A percentile compares a stretch with the other conserved stretches of the same genome.
Conservation (phyloP, 164 flowering plant genomes). For the Berberis thunbergii region DNA sequence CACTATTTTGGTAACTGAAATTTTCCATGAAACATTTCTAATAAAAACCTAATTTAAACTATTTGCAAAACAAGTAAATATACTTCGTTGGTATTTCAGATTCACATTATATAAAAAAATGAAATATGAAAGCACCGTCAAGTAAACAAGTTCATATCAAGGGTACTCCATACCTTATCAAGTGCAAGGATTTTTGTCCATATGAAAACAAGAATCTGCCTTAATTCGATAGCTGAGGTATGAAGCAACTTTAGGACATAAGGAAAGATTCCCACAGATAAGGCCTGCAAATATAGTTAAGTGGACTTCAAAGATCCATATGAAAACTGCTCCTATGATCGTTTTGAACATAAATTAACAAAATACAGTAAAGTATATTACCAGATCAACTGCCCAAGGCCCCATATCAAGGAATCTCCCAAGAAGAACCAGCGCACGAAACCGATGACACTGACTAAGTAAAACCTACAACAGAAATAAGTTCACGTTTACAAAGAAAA, state of each 20-base stretch:
- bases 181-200: slow-evolving; percentile 98
- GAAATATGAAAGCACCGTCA: too few relatives aligned
- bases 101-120: too few relatives aligned
- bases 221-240: slow-evolving; percentile 78
- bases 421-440: slow-evolving; percentile 88
- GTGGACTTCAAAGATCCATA: background rate
- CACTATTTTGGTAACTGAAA: too few relatives aligned
- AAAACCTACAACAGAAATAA: slow-evolving; percentile 45
- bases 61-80: too few relatives aligned
- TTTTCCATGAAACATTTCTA: too few relatives aligned
- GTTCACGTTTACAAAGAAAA: background rate
- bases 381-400: slow-evolving; percentile 98
- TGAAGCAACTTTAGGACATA: slow-evolving; percentile 88
- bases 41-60: too few relatives aligned
- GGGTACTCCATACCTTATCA: slow-evolving; percentile 60
- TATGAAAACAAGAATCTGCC: slow-evolving; percentile 94
- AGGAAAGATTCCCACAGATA: slow-evolving; percentile 97
- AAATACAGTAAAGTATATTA: slow-evolving; percentile 17
- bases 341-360: background rate
- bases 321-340: background rate
- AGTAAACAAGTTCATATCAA: too few relatives aligned
- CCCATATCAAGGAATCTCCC: slow-evolving; percentile 98
- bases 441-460: slow-evolving; percentile 92
- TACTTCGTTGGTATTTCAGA: too few relatives aligned
- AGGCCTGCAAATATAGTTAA: slow-evolving; percentile 46